Percentiles rank a stretch among this genome's conserved stretches.
phyloP scores from a whole-genome alignment of 352 stramenopile genomes.

The Blastocystis sp. region DNA sequence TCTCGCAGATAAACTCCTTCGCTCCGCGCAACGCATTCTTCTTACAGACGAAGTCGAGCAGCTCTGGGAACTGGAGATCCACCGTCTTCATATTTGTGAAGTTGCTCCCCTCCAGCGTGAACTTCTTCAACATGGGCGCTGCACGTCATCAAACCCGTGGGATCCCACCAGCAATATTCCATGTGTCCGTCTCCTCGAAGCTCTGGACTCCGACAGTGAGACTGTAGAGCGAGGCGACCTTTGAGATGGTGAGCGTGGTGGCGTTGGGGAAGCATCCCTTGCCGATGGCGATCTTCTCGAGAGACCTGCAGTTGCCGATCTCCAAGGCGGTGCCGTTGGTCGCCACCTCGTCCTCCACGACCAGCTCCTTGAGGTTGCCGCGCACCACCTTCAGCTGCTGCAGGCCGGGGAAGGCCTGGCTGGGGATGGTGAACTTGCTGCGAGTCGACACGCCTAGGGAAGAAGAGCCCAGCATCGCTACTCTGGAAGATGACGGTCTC shows the following conservation, averaged over 20 bases:
- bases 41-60: neutral
- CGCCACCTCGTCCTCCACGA: neutral
- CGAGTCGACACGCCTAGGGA: neutral
- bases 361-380: neutral
- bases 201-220: neutral
- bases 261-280: neutral
- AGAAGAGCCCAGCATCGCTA: neutral
- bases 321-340: neutral
- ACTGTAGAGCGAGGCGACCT: neutral
- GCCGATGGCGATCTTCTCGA: constrained; percentile 1
- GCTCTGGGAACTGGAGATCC: constrained; percentile 1
- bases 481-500: neutral
- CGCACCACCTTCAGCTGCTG: neutral
- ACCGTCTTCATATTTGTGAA: constrained; percentile 10
- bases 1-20: constrained; percentile 3
- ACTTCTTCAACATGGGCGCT: neutral
- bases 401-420: neutral
- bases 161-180: neutral
- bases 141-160: neutral
- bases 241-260: neutral
- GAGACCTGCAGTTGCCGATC: neutral
- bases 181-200: neutral
- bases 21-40: neutral
- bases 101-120: neutral
- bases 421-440: neutral